Base-by-base conservation (phyloP, 768 basidiomycete species). In the Serendipita indica region DNA sequence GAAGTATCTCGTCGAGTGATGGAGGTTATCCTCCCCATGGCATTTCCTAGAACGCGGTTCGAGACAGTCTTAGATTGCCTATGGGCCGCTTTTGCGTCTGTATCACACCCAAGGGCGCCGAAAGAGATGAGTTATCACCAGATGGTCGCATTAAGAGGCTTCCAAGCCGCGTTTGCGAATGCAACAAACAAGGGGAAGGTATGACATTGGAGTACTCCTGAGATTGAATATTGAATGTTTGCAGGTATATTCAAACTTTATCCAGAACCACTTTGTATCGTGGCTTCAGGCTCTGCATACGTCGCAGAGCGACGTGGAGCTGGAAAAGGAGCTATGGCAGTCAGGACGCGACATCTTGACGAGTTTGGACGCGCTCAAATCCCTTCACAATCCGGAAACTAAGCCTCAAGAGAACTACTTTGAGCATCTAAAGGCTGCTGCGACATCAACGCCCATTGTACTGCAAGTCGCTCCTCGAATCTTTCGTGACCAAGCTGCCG, bases 51-150 rank as follows among this genome's bases (percentile, higher is more conserved):
- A 54, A 54, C 49, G 3, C 12, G 49, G n/a, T 33, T 54, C 49
- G 49, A 54, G 10, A 54, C 49, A 10, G 30, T 54, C 25, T 28
- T 54, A 22, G 49, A 54, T 28, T 54, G 49, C n/a, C 32, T 54
- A 10, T 54, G 49, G 49, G 49, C 49, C 7, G 1, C 25, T 54
- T 28, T 54, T 7, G 49, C 22, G 4, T 7, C 49, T 4, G 30
- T 54, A 4, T 16, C 49, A 30, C 5, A 18, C 7, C n/a, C 49
- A 16, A 54, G n/a, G 7, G 16, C 22, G 7, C 3, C n/a, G n/a
- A 18, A 54, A 20, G n/a, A 16, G 10, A 54, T 33, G 7, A 30
- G 32, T n/a, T 28, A 18, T 54, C 22, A 22, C 22, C 16, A 20
- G 20, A 16, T 33, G 20, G 20, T n/a, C 30, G 16, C 25, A 7